Percentiles rank a stretch among this genome's conserved stretches.
These are phyloP conservation scores for Ogataea trehalophila DNA, from an alignment of 805 yeast genomes.

Conservation along the genomic window DNA sequence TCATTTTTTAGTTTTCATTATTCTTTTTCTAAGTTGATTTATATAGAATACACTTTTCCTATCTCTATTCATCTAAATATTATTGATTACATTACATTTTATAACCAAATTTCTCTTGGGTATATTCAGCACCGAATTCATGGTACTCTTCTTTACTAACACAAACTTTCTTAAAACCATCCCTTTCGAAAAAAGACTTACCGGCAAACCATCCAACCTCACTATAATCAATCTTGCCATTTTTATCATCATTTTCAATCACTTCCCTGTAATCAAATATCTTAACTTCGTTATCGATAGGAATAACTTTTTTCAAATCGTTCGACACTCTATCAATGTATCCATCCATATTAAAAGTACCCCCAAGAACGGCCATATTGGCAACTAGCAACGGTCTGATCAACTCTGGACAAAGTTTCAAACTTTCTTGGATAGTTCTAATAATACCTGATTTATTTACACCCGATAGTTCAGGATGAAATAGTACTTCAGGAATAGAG, in stretches of 20 bases:
- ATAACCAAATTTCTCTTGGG: constrained; percentile 30
- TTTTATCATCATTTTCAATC: constrained; percentile 1
- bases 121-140: constrained; percentile 67
- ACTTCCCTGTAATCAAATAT: constrained; percentile 30
- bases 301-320: constrained; percentile 64
- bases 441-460: constrained; percentile 76
- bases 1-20: no score
- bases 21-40: no score
- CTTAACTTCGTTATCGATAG: constrained; percentile 64
- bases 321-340: constrained; percentile 54
- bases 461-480: constrained; percentile 79
- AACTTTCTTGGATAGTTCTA: constrained; percentile 61
- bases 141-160: constrained; percentile 76
- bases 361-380: constrained; percentile 80
- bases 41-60: not conserved
- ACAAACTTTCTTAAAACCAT: constrained; percentile 44
- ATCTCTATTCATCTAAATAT: not conserved
- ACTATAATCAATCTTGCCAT: constrained; percentile 37
- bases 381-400: constrained; percentile 70
- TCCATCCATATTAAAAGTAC: constrained; percentile 68
- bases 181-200: constrained; percentile 39
- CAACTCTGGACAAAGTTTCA: constrained; percentile 68
- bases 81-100: constrained; percentile 4
- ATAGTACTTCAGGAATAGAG: constrained; percentile 78
- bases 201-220: constrained; percentile 51